A percentile compares a stretch with the other conserved stretches of the same genome.
These are phyloP conservation scores for Durotheca rogersii DNA, from an alignment of 495 filamentous ascomycete genomes.

Conservation along the genomic window DNA sequence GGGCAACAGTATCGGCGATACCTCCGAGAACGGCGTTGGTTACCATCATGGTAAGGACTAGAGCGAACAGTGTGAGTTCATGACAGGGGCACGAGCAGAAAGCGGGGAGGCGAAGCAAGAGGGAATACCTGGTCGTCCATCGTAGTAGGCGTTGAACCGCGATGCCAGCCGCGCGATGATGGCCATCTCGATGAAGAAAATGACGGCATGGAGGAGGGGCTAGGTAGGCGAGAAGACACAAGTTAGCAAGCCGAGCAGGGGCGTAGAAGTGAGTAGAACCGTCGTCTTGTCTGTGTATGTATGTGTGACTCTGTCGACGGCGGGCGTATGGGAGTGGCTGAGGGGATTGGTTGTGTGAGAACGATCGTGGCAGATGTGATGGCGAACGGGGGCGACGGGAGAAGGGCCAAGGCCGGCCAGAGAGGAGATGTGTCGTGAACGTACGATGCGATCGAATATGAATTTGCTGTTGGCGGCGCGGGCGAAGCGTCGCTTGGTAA, in stretches of 20 bases:
- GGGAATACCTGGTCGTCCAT: conserved; percentile 71
- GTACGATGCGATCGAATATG: conserved; percentile 77
- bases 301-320: too few relatives aligned
- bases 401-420: conserved; percentile 9
- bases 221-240: conserved; percentile 38
- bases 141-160: conserved; percentile 93
- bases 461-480: conserved; percentile 73
- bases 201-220: conserved; percentile 83
- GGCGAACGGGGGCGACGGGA: conserved; percentile 24
- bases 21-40: conserved; percentile 93
- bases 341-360: too few relatives aligned
- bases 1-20: conserved; percentile 92
- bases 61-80: conserved; percentile 37
- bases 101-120: conserved; percentile 10
- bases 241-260: conserved; percentile 28
- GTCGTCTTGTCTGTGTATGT: too few relatives aligned
- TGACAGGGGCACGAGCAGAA: conserved; percentile 70
- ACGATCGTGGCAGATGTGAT: too few relatives aligned
- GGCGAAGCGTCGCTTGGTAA: conserved; percentile 61
- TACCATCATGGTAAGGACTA: conserved; percentile 96
- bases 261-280: background rate
- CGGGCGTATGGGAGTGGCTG: too few relatives aligned
- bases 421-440: conserved; percentile 36
- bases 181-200: conserved; percentile 86
- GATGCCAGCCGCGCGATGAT: conserved; percentile 75